Percentiles rank a stretch among this genome's conserved stretches.
phyloP scores from a whole-genome alignment of 495 filamentous ascomycete species.

The Aspergillus asperescens region DNA sequence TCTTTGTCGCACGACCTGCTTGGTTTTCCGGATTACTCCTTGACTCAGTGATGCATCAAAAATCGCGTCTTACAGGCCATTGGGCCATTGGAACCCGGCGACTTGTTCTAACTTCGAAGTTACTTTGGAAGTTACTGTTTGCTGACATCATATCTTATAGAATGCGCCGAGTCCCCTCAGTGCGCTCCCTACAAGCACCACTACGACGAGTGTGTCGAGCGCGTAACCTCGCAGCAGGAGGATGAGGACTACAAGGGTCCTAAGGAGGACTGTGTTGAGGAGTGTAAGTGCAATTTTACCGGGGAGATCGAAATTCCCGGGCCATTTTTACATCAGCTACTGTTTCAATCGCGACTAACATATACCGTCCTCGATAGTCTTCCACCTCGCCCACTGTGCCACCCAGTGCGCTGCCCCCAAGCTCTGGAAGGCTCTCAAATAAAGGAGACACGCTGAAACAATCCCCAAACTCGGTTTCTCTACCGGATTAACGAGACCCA shows the following conservation, averaged over 20 bases:
- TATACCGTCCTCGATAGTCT: constrained; percentile 57
- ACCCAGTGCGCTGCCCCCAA: constrained; percentile 88
- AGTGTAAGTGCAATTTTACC: constrained; percentile 68
- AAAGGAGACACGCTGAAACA: constrained; percentile 36
- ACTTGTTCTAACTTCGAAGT: background rate
- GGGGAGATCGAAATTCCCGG: background rate
- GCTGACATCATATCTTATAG: constrained; percentile 44
- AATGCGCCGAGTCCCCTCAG: constrained; percentile 77
- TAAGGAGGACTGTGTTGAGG: constrained; percentile 96
- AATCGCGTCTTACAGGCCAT: constrained; percentile 1
- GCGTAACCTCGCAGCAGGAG: constrained; percentile 70
- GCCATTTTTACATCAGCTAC: background rate
- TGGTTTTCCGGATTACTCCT: background rate
- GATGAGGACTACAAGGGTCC: constrained; percentile 56
- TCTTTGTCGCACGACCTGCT: background rate
- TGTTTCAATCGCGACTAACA: background rate
- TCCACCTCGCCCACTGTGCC: constrained; percentile 95
- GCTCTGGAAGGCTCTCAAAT: constrained; percentile 87
- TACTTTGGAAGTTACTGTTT: background rate
- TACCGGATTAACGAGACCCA: constrained; percentile 14
- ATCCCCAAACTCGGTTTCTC: constrained; percentile 12
- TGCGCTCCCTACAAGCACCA: constrained; percentile 92
- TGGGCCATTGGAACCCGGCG: constrained; percentile 5
- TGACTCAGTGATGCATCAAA: background rate
- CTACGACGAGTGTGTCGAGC: constrained; percentile 94